Base-by-base conservation (phyloP, 768 basidiomycete genomes). In the Sarcodon sp. region DNA sequence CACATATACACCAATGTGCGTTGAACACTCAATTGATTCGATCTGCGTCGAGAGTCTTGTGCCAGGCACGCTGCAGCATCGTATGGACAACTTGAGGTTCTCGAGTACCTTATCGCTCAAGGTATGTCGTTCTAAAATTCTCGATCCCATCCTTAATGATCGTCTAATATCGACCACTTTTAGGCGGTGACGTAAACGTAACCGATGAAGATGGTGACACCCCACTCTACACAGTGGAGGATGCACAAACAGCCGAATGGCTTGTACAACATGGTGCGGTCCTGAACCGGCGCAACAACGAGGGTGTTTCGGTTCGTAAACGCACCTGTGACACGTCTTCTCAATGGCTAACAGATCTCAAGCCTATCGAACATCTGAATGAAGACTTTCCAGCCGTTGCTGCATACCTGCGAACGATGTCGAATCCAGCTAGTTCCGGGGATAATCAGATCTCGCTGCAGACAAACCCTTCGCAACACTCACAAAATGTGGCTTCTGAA, bases 1-100 rank as follows among this genome's bases (percentile, higher is more conserved):
- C 67, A 84, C 86, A 33, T 90, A 90, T 63, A 90, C 87, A 0
- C 86, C 87, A 34, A 87, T 90, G 85, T 80, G 59, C 44, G 39
- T 27, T 38, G 37, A 41, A 16, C 13, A 32, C 38, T 47, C 34
- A 33, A 18, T 47, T 31, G 16, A 35, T 15, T 32, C 33, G 13
- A 48, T 55, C 45, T 47, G 54, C 48, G 27, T 41, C 39, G 52
- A 41, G 36, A n/a, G 44, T 53, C 41, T 16, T 48, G 38, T 4
- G 7, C 27, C 53, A 88, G 85, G 81, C 91, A 96, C 64, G 92
- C 92, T 13, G 91, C 92, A 11, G 91, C 92, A 1, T 94, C 91
- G 1, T 96, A 94, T 58, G 87, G 80, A 13, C 91, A 91, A 32
- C 60, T 85, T 7, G 65, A 82, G 43, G 62, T 92, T 37, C 67